Evolutionary conservation across 2,329 filamentous ascomycete species (phyloP).

Genomic region (Fusarium graminum): DNA sequence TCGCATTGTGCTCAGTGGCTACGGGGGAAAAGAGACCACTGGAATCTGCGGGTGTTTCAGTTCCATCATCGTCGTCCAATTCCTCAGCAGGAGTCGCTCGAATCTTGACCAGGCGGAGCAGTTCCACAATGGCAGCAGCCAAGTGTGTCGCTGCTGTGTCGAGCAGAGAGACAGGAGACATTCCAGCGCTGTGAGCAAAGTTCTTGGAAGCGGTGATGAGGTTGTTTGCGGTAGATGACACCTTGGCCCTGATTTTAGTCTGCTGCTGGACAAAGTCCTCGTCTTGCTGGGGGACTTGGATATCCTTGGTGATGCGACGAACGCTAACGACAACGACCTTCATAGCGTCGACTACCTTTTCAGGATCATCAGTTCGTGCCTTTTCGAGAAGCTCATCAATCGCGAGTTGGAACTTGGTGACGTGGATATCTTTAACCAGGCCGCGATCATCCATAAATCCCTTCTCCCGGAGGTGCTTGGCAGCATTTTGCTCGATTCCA

Average conservation of each 20-base stretch:
- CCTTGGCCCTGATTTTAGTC: constrained; percentile 79
- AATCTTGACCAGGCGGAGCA: constrained; percentile 87
- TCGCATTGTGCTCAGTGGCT: constrained; percentile 56
- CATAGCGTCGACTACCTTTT: constrained; percentile 85
- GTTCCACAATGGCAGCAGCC: constrained; percentile 85
- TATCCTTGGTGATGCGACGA: constrained; percentile 85
- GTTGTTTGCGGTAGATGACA: constrained; percentile 95
- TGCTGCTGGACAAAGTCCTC: constrained; percentile 69
- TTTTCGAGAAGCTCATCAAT: constrained; percentile 89
- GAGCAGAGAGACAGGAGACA: constrained; percentile 92
- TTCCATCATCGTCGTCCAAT: constrained; percentile 80
- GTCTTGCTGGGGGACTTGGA: constrained; percentile 71
- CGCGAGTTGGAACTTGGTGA: constrained; percentile 94
- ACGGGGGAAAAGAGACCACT: constrained; percentile 76
- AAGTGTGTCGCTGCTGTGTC: constrained; percentile 95
- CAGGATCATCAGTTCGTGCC: constrained; percentile 79
- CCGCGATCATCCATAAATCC: constrained; percentile 79
- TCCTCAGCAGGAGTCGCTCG: constrained; percentile 79
- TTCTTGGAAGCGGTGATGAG: constrained; percentile 96
- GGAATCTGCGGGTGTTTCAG: constrained; percentile 74
- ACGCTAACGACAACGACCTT: constrained; percentile 87
- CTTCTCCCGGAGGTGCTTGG: constrained; percentile 73
- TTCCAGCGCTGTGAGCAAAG: constrained; percentile 82
- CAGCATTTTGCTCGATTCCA: constrained; percentile 76
- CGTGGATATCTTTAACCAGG: constrained; percentile 88